Percentiles rank a stretch among this genome's conserved stretches.
These are phyloP conservation scores for Bipolaris sorokiniana DNA, from an alignment of 2,329 filamentous ascomycete species.

Conservation along the genomic window DNA sequence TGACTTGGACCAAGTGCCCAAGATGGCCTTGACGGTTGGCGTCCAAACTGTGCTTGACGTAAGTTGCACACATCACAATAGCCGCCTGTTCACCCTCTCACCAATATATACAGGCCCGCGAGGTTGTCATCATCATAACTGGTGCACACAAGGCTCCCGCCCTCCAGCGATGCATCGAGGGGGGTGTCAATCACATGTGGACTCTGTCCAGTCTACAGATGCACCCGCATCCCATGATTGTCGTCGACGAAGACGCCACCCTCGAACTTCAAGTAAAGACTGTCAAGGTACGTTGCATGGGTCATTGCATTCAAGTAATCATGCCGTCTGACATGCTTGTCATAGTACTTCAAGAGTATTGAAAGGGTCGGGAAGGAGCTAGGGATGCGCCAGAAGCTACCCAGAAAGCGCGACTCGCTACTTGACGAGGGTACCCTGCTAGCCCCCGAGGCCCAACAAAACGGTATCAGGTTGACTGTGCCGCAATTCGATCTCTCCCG, in stretches of 20 bases:
- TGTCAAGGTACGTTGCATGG: constrained; percentile 37
- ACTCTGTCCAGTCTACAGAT: constrained; percentile 81
- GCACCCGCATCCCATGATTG: constrained; percentile 80
- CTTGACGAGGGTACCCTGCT: constrained; percentile 35
- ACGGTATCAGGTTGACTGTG: constrained; percentile 37
- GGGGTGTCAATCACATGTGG: constrained; percentile 89
- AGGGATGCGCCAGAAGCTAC: constrained; percentile 54
- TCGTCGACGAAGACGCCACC: constrained; percentile 76
- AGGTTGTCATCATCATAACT: constrained; percentile 82
- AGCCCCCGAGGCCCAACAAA: constrained; percentile 25
- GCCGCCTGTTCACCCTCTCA: constrained; percentile 20
- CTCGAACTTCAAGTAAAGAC: constrained; percentile 57
- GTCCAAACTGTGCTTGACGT: constrained; percentile 80
- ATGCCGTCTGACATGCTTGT: constrained; percentile 2
- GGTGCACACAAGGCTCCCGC: constrained; percentile 82
- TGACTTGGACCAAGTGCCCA: constrained; percentile 74
- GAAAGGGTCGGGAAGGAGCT: constrained; percentile 54
- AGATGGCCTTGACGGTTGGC: constrained; percentile 83
- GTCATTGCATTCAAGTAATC: neutral
- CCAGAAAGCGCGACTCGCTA: constrained; percentile 45
- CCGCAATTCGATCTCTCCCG: constrained; percentile 40
- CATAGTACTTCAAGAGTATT: constrained; percentile 58
- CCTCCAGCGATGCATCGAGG: constrained; percentile 79
- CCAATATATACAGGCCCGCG: constrained; percentile 59
- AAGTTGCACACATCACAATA: constrained; percentile 24